These are phyloP conservation scores for Phyllosticta paracitricarpa DNA, from an alignment of 2,329 filamentous ascomycete species.

Conservation along the genomic window DNA sequence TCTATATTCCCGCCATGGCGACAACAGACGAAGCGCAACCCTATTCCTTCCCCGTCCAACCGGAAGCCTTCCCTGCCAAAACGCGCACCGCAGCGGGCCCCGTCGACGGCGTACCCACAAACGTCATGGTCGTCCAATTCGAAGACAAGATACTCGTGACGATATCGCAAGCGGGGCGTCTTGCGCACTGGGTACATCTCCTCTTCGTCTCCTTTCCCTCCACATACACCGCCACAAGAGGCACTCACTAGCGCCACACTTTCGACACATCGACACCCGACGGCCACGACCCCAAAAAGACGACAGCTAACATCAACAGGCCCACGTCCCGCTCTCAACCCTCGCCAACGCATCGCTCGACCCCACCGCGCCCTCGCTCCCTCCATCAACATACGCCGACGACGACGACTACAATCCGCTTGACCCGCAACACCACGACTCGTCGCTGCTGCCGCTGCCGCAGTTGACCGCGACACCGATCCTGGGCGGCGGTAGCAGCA, in stretches of 20 bases:
- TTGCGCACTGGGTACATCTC: conserved; percentile 80
- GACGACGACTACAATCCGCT: conserved; percentile 33
- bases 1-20: not conserved
- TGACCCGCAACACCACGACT: conserved; percentile 36
- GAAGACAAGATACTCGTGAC: conserved; percentile 87
- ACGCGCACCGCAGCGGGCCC: conserved; percentile 46
- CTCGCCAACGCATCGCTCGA: conserved; percentile 54
- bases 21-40: not conserved
- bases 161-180: conserved; percentile 70
- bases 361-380: conserved; percentile 42
- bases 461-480: conserved; percentile 81
- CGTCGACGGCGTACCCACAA: conserved; percentile 60
- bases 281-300: not conserved
- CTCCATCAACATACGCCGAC: conserved; percentile 19
- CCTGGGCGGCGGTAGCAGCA: conserved; percentile 50
- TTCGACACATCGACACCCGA: not conserved
- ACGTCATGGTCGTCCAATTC: conserved; percentile 64
- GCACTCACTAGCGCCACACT: not conserved
- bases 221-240: not conserved
- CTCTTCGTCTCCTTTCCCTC: too few species aligned
- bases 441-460: conserved; percentile 57
- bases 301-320: conserved; percentile 34
- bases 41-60: conserved; percentile 16
- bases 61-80: conserved; percentile 56
- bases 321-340: conserved; percentile 68